Base-by-base conservation (phyloP, 2,329 filamentous ascomycete species). In the Sclerotinia glacialis region DNA sequence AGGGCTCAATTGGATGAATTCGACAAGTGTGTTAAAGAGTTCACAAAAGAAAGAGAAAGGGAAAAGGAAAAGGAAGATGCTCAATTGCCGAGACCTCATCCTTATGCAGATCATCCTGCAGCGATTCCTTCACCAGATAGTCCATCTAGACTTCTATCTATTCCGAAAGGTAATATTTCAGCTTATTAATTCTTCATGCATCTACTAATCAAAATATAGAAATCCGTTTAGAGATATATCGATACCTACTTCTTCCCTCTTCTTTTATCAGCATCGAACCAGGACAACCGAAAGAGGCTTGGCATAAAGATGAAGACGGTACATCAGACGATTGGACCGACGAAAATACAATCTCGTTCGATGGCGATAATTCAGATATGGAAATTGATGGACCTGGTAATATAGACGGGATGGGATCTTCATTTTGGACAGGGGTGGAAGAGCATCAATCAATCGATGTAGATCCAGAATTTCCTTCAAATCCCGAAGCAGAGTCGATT, bases 211-310 rank as follows among this genome's bases (percentile, higher is more conserved):
- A 7, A 26, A 21, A 26, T 44, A 44, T n/a, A 66, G 64, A 66
- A 49, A 54, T 63, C 16, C 56, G 64, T 31, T 28, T 62, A 14
- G 47, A 66, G 56, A 66, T 66, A 26, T 66, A 66, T 54, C 56
- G 64, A 44, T 66, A 66, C 16, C 58, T 66, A 14, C 58, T 66
- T 54, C 37, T 66, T n/a, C 58, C 64, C 11, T 26, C 42, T 7
- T 4, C 23, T 11, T 46, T 46, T n/a, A 9, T 66, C 18, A 47
- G 31, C 21, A 46, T 66, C 5, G 40, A 26, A 26, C 28, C 50
- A 49, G 28, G 28, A 40, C 4, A 42, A 18, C 34, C 46, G n/a
- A 23, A 34, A 28, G 26, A 16, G 14, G 12, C 9, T 34, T n/a
- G 2, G 5, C 21, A 5, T 37, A 3, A 34, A 14, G n/a, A 23